Evolutionary conservation across 345 rosid genomes (phyloP).

Genomic region (Sonneratia alba): DNA sequence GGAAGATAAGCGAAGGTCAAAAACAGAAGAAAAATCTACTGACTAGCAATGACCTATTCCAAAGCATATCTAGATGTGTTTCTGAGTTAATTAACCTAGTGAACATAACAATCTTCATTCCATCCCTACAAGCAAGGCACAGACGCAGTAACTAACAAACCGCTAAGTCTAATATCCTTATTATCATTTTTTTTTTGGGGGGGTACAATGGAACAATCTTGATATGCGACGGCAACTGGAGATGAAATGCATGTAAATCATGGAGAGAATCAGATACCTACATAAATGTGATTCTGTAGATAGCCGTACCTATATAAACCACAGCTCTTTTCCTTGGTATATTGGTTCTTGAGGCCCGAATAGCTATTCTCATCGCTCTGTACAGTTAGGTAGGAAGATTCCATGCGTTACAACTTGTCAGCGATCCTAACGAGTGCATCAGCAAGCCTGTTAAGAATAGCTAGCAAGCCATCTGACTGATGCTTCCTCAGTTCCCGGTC

Average conservation of each 20-base stretch:
- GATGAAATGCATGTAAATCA: not conserved
- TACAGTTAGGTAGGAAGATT: not conserved
- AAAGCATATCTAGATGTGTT: not conserved
- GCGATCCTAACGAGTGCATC: slow-evolving; percentile 22
- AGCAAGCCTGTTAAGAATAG: slow-evolving; percentile 15
- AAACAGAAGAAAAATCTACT: not conserved
- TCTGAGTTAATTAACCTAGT: not conserved
- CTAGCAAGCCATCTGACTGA: slow-evolving; percentile 14
- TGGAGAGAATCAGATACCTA: not conserved
- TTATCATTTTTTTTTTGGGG: not conserved
- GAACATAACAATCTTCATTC: not conserved
- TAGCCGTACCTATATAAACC: not conserved
- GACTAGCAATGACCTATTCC: not conserved
- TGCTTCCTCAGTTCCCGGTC: slow-evolving; percentile 18
- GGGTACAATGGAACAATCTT: not conserved
- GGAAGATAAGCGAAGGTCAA: not conserved
- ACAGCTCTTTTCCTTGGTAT: not conserved
- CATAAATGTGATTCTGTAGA: not conserved
- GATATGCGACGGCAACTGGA: not conserved
- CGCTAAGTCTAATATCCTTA: not conserved
- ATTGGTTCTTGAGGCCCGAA: not conserved
- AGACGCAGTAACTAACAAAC: not conserved
- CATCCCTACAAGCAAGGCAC: not conserved
- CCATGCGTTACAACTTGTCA: slow-evolving; percentile 12
- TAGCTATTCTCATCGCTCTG: not conserved